These are phyloP conservation scores for Termitomyces sp. DNA, from an alignment of 768 basidiomycete species.

Conservation along the genomic window DNA sequence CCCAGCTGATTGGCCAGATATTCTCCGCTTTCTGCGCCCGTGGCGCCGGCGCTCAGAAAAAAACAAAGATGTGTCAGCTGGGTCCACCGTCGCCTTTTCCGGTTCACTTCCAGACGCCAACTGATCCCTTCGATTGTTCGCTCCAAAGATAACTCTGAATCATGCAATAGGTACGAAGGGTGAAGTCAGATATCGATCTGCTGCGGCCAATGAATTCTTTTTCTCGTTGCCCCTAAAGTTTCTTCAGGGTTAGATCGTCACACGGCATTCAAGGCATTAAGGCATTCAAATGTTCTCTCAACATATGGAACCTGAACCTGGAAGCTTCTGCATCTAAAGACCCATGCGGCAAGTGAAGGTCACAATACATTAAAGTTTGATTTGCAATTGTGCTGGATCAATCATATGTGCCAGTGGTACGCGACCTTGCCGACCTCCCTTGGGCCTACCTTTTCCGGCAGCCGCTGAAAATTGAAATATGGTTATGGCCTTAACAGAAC, in stretches of 20 bases:
- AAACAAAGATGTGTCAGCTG: not conserved
- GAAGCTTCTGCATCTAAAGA: not conserved
- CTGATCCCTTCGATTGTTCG: not conserved
- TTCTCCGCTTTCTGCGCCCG: not conserved
- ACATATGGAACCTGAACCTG: not conserved
- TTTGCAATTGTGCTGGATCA: not conserved
- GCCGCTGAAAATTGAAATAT: not conserved
- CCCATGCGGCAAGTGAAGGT: conserved; percentile 7
- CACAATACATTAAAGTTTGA: not conserved
- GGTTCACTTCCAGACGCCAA: not conserved
- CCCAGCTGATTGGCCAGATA: not conserved
- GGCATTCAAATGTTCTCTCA: not conserved
- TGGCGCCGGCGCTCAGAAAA: not conserved
- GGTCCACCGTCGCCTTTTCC: not conserved
- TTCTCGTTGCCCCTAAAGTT: conserved; percentile 3
- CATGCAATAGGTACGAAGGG: not conserved
- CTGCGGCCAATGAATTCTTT: not conserved
- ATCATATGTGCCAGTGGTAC: not conserved
- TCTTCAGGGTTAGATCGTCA: conserved; percentile 6
- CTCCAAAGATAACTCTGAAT: not conserved
- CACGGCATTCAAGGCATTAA: conserved; percentile 6
- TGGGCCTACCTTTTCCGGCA: not conserved
- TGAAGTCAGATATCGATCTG: conserved; percentile 2
- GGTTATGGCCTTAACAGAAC: not conserved
- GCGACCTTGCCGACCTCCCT: not conserved